Evolutionary conservation across 768 basidiomycete genomes (phyloP).

Genomic region (Podaxis sp.): DNA sequence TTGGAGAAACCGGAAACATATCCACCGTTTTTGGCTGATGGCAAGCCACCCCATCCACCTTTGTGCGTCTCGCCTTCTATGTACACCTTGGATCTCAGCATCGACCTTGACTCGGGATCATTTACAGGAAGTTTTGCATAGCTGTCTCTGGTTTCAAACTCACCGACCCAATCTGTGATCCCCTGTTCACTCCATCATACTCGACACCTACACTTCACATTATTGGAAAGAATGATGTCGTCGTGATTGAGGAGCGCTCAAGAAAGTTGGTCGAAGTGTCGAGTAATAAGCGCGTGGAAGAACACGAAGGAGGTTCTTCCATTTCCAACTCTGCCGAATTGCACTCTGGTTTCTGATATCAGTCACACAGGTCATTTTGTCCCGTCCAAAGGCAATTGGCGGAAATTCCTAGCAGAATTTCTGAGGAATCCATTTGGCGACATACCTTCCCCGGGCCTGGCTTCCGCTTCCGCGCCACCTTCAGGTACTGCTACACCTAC

Average conservation of each 20-base stretch:
- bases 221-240: conserved; percentile 69
- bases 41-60: conserved; percentile 64
- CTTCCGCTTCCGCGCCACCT: conserved; percentile 8
- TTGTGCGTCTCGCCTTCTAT: conserved; percentile 45
- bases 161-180: conserved; percentile 42
- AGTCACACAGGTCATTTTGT: conserved; percentile 68
- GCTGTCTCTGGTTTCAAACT: conserved; percentile 66
- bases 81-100: not conserved
- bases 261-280: conserved; percentile 52
- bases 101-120: conserved; percentile 12
- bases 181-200: conserved; percentile 49
- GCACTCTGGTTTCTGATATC: not conserved
- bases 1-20: conserved; percentile 39
- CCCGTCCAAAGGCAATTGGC: conserved; percentile 71
- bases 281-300: conserved; percentile 57
- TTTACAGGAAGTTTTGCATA: conserved; percentile 61
- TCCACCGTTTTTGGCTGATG: conserved; percentile 60
- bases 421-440: conserved; percentile 47
- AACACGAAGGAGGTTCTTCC: conserved; percentile 71
- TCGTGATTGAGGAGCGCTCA: conserved; percentile 68
- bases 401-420: conserved; percentile 68
- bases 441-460: conserved; percentile 42
- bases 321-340: conserved; percentile 21
- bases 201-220: conserved; percentile 74
- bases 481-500: conserved; percentile 19